phyloP scores from a whole-genome alignment of 495 filamentous ascomycete species.

The Hyaloscypha finlandica region DNA sequence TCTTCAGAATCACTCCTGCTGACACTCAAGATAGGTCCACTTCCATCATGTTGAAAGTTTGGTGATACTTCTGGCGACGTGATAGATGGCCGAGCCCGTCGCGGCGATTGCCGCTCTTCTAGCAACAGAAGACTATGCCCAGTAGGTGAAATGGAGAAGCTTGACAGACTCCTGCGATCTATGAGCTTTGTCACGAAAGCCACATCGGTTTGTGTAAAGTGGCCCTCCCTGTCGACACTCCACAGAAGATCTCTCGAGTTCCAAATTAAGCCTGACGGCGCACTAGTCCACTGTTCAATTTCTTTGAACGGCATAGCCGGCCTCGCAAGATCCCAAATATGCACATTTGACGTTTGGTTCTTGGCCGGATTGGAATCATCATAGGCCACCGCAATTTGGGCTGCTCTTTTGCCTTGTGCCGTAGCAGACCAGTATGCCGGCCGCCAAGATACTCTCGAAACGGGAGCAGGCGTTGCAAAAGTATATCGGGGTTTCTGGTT shows the following conservation, averaged over 20 bases:
- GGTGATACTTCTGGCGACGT: constrained; percentile 24
- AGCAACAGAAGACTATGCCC: constrained; percentile 62
- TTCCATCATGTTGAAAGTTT: constrained; percentile 36
- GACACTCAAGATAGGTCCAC: constrained; percentile 47
- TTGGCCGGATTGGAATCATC: constrained; percentile 46
- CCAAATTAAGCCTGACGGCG: constrained; percentile 83
- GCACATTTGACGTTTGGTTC: constrained; percentile 57
- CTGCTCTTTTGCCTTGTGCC: constrained; percentile 60
- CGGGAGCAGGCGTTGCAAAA: constrained; percentile 59
- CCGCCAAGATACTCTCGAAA: constrained; percentile 82
- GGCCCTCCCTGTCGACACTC: constrained; percentile 82
- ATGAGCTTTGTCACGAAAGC: constrained; percentile 79
- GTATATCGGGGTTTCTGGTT: constrained; percentile 75
- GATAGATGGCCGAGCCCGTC: constrained; percentile 26
- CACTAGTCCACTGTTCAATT: constrained; percentile 70
- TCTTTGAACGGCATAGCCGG: constrained; percentile 86
- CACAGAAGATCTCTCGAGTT: constrained; percentile 87
- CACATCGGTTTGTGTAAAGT: constrained; percentile 87
- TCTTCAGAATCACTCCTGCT: constrained; percentile 71
- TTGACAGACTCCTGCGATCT: constrained; percentile 67
- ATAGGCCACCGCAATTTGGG: constrained; percentile 55
- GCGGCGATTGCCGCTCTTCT: constrained; percentile 47
- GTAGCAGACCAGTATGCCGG: constrained; percentile 75
- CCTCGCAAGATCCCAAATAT: constrained; percentile 91
- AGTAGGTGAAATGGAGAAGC: constrained; percentile 58